These are phyloP conservation scores for Arabis hirsuta DNA, from an alignment of 345 rosid species.

Conservation along the genomic window DNA sequence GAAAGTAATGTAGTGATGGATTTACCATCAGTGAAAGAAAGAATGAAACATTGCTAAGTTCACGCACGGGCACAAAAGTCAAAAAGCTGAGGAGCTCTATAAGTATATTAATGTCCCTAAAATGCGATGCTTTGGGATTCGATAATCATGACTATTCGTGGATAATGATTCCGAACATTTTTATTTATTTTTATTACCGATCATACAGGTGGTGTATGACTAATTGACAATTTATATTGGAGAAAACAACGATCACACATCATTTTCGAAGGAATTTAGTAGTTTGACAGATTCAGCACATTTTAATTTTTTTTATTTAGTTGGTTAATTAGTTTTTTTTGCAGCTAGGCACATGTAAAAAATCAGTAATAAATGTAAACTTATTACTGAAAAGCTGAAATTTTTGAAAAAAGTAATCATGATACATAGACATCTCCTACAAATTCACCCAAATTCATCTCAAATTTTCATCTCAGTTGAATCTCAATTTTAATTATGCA, in stretches of 20 bases:
- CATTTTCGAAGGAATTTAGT: neutral
- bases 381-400: neutral
- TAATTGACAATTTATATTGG: neutral
- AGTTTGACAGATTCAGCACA: neutral
- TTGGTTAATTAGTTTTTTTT: neutral
- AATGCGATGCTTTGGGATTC: constrained; percentile 45
- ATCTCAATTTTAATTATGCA: neutral
- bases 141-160: constrained; percentile 41
- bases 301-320: neutral
- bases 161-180: constrained; percentile 34
- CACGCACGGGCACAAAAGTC: constrained; percentile 47
- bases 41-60: constrained; percentile 30
- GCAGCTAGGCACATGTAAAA: neutral
- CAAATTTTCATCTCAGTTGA: no score
- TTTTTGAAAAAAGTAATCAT: neutral
- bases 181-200: neutral
- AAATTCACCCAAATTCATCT: no score
- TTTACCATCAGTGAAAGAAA: neutral
- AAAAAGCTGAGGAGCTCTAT: constrained; percentile 40
- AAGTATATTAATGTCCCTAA: constrained; percentile 32
- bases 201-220: neutral
- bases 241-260: neutral
- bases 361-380: neutral
- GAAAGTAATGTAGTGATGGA: constrained; percentile 2
- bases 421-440: neutral